A percentile compares a stretch with the other conserved stretches of the same genome.
phyloP scores from a whole-genome alignment of 441 rosid species.

The Aleurites moluccanus region DNA sequence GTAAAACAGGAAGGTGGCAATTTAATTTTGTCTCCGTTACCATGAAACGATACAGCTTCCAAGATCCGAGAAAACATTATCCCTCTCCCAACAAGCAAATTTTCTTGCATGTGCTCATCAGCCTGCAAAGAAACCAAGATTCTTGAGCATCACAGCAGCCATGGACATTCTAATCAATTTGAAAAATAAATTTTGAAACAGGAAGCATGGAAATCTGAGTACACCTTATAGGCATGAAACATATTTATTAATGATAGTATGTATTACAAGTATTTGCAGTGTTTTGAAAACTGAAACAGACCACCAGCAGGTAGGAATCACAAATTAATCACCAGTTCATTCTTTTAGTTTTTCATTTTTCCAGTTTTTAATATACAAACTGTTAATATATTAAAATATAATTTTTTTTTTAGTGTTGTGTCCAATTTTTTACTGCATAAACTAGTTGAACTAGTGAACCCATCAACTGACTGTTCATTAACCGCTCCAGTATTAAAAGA shows the following conservation, averaged over 20 bases:
- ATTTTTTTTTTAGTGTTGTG: background rate
- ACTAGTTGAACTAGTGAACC: no score
- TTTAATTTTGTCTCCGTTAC: constrained; percentile 84
- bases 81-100: constrained; percentile 69
- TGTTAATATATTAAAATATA: background rate
- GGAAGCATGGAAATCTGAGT: background rate
- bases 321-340: background rate
- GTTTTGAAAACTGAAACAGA: background rate
- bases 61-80: constrained; percentile 55
- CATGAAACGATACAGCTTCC: constrained; percentile 72
- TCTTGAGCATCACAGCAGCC: background rate
- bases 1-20: constrained; percentile 80
- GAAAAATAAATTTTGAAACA: background rate
- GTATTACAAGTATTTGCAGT: background rate
- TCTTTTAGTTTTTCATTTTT: background rate
- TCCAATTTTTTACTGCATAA: background rate
- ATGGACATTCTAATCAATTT: background rate
- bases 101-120: constrained; percentile 71
- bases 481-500: background rate
- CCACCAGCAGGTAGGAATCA: background rate
- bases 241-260: background rate
- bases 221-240: background rate
- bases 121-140: constrained; percentile 41
- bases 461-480: no score
- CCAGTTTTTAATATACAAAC: background rate